Evolutionary conservation across 1,139 yeast genomes (phyloP).

Genomic region (Yamadazyma atlantica): DNA sequence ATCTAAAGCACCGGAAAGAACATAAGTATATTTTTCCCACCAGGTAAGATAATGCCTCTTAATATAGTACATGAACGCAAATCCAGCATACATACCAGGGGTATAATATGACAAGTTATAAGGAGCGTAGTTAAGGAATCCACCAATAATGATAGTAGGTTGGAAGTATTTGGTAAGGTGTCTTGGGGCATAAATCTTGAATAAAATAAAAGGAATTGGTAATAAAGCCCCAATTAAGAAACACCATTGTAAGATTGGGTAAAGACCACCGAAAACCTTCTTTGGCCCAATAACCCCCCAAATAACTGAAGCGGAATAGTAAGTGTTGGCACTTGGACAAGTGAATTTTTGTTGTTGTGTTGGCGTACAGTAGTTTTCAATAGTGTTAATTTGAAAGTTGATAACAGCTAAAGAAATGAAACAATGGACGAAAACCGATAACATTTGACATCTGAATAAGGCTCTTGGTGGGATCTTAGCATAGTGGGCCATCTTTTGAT

Average conservation of each 20-base stretch:
- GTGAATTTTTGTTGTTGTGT: slow-evolving; percentile 42
- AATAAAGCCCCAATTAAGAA: slow-evolving; percentile 53
- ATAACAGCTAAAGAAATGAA: slow-evolving; percentile 51
- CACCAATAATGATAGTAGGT: slow-evolving; percentile 40
- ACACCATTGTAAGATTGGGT: slow-evolving; percentile 47
- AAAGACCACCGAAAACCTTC: slow-evolving; percentile 46
- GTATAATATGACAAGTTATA: slow-evolving; percentile 55
- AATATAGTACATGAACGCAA: slow-evolving; percentile 51
- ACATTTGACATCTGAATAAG: slow-evolving; percentile 55
- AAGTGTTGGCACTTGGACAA: slow-evolving; percentile 48
- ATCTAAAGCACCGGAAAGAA: slow-evolving; percentile 54
- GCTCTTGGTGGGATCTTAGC: slow-evolving; percentile 60
- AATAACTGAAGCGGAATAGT: slow-evolving; percentile 50
- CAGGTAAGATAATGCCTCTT: slow-evolving; percentile 48
- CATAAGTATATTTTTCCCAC: slow-evolving; percentile 68
- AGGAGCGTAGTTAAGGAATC: slow-evolving; percentile 49
- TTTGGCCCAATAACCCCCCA: slow-evolving; percentile 66
- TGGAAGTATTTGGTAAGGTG: slow-evolving; percentile 32
- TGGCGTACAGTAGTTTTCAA: slow-evolving; percentile 41
- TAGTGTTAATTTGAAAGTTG: slow-evolving; percentile 45
- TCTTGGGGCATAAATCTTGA: slow-evolving; percentile 34
- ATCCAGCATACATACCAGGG: slow-evolving; percentile 47
- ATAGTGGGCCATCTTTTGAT: slow-evolving; percentile 62
- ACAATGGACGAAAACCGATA: slow-evolving; percentile 37
- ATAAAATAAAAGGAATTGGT: slow-evolving; percentile 39